Evolutionary conservation across 495 filamentous ascomycete genomes (phyloP), one percentile per base, ranked within the genome.

Genomic region (Aspergillus mulundensis): DNA sequence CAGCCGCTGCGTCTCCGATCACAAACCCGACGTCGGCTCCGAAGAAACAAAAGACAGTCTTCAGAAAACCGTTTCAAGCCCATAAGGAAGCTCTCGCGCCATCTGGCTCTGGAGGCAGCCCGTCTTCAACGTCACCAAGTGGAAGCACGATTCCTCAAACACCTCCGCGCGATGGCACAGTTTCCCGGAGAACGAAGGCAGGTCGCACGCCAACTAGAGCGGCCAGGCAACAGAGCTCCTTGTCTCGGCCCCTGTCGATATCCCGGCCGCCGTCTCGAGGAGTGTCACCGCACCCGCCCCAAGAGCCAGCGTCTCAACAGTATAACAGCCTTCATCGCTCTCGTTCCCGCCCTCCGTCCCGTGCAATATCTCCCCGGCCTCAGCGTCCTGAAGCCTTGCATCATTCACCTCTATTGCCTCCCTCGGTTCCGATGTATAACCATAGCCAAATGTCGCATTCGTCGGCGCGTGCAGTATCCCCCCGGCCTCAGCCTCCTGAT

Each of bases 61-160:
- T 76, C 51, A 69, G 76, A 11, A 76, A 77, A 61, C 78, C 78
- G 1, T 81, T 81, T 56, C 80, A 83, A 57, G 78, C 80, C 25
- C 81, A 83, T 53, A 79, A 72, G 46, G 67, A 78, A 61, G 77
- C 77, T 30, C 59, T 74, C 20, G 72, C 77, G 18, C 81, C 80
- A 7, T 59, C 71, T 3, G 76, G 73, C 4, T 60, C 71, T 3
- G 76, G 73, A 5, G 58, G 66, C 38, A 68, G 63, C 62, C 63
- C 61, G 30, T 62, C 63, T 8, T 63, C 64, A 5, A 52, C 66
- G 12, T 70, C 68, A 30, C 67, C 69, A 14, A 55, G 74, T 52
- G 61, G 66, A 60, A 71, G 73, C 62, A 59, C 70, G 43, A 64
- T 83, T 62, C 73, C 73, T 8, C 77, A 80, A 50, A 76, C 75